Base-by-base conservation (phyloP, 495 filamentous ascomycete genomes). In the Penicillium macrosclerotiorum region DNA sequence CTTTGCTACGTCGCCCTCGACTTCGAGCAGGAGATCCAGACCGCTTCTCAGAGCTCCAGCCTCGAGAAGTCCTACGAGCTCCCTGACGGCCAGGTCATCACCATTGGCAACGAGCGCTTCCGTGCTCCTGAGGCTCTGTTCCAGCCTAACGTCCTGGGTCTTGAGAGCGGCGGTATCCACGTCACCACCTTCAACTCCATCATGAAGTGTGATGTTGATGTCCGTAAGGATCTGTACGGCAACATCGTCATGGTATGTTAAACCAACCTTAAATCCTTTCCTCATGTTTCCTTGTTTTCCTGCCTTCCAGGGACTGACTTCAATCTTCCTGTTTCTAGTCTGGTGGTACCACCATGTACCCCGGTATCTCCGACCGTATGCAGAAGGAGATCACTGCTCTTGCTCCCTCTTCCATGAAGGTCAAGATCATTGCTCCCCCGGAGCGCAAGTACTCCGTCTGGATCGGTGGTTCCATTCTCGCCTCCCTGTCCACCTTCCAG, bases 21-120 rank as follows among this genome's bases (percentile, higher is more conserved):
- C 80, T 98, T 98, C 65, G 93, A 98, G 80, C 93, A 98, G 78
- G 93, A 98, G 79, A 97, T 98, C 72, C 93, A 98, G 84, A 98
- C 94, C 59, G 94, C 93, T 59, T 92, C 90, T 71, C 93, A 98
- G 80, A 86, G 83, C 79, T 97, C 93, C 67, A 90, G 81, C 80
- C 78, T 97, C 72, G 93, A 98, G 86, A 98, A 98, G 84, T 97
- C 94, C 34, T 98, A 98, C 75, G 93, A 98, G 76, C 90, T 98
- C 80, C 93, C 93, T 59, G 93, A 98, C 62, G 93, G 93, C 54
- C 93, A 98, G 78, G 93, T 98, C 74, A 98, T 98, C 81, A 97
- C 94, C 71, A 97, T 98, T 72, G 93, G 93, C 59, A 96, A 97
- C 79, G 93, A 97, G 82, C 90, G 93, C 67, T 98, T 98, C 89